A percentile compares a stretch with the other conserved stretches of the same genome.
Evolutionary conservation across 2,329 filamentous ascomycete species (phyloP).

Genomic region (Colletotrichum aenigma): DNA sequence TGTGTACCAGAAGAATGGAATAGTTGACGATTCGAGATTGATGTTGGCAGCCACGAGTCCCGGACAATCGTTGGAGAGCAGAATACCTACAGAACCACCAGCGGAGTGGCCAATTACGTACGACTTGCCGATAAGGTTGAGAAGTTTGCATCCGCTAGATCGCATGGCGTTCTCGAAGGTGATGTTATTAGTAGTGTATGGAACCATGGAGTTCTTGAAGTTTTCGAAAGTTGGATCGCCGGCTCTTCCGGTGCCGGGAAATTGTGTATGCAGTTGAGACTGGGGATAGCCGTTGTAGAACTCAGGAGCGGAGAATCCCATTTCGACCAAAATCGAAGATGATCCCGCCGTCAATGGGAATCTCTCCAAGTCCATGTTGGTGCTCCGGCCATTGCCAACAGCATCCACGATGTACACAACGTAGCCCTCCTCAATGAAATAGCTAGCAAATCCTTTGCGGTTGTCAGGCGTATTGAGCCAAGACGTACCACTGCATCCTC

Average conservation of each 20-base stretch:
- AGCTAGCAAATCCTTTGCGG: conserved; percentile 47
- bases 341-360: conserved; percentile 21
- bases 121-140: conserved; percentile 30
- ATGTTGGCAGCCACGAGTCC: conserved; percentile 27
- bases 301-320: conserved; percentile 35
- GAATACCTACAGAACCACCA: conserved; percentile 20
- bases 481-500: neutral
- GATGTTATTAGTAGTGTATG: conserved; percentile 29
- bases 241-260: conserved; percentile 36
- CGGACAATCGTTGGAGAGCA: conserved; percentile 29
- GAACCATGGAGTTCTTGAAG: conserved; percentile 31
- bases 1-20: conserved; percentile 28
- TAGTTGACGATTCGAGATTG: conserved; percentile 28
- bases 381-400: conserved; percentile 42
- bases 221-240: conserved; percentile 31
- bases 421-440: conserved; percentile 45
- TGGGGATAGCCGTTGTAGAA: conserved; percentile 24
- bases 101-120: conserved; percentile 34
- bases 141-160: conserved; percentile 29
- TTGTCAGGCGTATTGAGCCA: conserved; percentile 52
- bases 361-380: conserved; percentile 24
- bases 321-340: conserved; percentile 25
- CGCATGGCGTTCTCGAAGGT: conserved; percentile 31
- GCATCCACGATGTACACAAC: conserved; percentile 48
- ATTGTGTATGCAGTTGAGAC: conserved; percentile 37